These are phyloP conservation scores for Metschnikowia lachancei DNA, from an alignment of 805 yeast genomes.

Conservation along the genomic window DNA sequence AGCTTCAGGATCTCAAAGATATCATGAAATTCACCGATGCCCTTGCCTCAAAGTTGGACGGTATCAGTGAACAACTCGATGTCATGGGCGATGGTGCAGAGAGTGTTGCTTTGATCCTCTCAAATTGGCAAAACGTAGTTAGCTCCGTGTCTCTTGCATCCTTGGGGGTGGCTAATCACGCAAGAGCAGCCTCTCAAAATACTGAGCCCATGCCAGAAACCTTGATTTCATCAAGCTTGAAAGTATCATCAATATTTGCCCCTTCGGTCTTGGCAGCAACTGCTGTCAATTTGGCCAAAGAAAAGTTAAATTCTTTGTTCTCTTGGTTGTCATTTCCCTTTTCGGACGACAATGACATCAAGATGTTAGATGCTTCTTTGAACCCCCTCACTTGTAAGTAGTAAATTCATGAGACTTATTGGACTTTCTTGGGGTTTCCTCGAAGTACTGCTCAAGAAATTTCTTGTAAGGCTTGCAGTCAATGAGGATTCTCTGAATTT, in stretches of 20 bases:
- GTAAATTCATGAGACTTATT: constrained; percentile 71
- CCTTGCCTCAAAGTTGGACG: constrained; percentile 47
- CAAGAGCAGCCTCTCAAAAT: constrained; percentile 41
- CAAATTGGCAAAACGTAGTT: constrained; percentile 64
- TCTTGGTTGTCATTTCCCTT: constrained; percentile 39
- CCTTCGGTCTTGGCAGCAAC: constrained; percentile 38
- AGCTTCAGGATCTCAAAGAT: constrained; percentile 48
- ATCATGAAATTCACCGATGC: constrained; percentile 46
- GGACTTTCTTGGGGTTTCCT: constrained; percentile 38
- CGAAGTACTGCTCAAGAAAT: constrained; percentile 52
- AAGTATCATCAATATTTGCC: background rate
- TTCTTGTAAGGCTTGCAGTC: constrained; percentile 53
- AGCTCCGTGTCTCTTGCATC: constrained; percentile 62
- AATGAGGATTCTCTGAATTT: constrained; percentile 52
- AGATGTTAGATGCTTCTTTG: constrained; percentile 46
- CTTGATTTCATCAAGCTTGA: constrained; percentile 25
- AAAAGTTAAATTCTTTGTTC: constrained; percentile 55
- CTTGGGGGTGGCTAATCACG: constrained; percentile 45
- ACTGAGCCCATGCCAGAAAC: constrained; percentile 60
- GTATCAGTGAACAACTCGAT: constrained; percentile 47
- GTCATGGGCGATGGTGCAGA: constrained; percentile 56
- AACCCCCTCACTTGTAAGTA: constrained; percentile 54
- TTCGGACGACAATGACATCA: constrained; percentile 41
- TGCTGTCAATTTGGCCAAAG: constrained; percentile 68
- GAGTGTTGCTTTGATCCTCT: constrained; percentile 55